Conservation (phyloP, 768 basidiomycete species). For the Kondoa malvinella region DNA sequence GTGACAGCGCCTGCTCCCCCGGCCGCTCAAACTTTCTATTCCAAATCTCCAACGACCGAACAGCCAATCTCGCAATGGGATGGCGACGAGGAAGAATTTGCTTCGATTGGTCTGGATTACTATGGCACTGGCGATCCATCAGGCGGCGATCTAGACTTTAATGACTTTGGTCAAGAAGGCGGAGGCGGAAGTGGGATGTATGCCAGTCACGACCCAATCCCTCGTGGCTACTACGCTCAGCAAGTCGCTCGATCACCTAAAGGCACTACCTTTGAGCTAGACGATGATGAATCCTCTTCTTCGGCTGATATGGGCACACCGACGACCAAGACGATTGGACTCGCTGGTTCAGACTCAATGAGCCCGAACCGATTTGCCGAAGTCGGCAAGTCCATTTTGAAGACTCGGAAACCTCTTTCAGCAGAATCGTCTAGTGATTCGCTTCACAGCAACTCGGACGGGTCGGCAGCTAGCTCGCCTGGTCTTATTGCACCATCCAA, state of each 20-base stretch:
- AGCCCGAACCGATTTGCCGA: too few relatives aligned
- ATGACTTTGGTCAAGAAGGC: background rate
- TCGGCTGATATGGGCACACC: background rate
- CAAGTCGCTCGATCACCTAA: background rate
- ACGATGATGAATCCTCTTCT: background rate
- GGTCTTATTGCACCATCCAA: too few relatives aligned
- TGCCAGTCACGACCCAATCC: slow-evolving; percentile 1
- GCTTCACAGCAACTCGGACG: too few relatives aligned
- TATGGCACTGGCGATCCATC: background rate
- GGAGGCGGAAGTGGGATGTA: background rate
- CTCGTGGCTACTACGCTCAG: background rate
- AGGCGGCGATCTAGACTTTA: background rate
- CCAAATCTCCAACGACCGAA: background rate
- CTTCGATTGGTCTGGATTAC: background rate
- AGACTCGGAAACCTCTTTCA: background rate
- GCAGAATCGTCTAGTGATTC: background rate
- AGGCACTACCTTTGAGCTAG: background rate
- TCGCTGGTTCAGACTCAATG: background rate
- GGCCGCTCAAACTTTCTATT: background rate
- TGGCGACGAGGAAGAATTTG: background rate
- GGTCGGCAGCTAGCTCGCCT: too few relatives aligned
- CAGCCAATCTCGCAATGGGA: background rate
- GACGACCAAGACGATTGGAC: background rate
- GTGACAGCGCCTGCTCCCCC: background rate
- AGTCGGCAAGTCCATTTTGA: background rate